Evolutionary conservation across 768 basidiomycete species (phyloP).

Genomic region (Boletus huronensis): DNA sequence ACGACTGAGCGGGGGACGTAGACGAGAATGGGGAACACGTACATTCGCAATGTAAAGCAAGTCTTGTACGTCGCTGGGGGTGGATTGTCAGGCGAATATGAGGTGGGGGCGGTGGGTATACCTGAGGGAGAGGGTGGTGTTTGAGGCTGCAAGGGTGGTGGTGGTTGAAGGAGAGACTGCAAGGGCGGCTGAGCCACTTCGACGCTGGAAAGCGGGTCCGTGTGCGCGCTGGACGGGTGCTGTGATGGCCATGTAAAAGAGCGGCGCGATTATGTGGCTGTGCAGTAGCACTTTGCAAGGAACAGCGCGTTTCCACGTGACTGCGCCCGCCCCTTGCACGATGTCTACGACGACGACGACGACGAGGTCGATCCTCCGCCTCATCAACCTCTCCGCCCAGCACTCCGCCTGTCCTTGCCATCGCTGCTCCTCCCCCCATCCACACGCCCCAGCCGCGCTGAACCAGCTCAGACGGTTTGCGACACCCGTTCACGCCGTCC

Average conservation of each 20-base stretch:
- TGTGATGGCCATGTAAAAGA: constrained; percentile 38
- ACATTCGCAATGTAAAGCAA: constrained; percentile 78
- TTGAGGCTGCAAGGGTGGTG: constrained; percentile 1
- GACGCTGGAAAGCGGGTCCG: constrained; percentile 33
- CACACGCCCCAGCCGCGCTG: constrained; percentile 43
- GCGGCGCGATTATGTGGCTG: constrained; percentile 15
- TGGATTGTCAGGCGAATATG: constrained; percentile 12
- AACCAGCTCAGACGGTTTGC: constrained; percentile 71
- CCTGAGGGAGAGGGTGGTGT: constrained; percentile 23
- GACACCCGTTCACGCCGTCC: constrained; percentile 63
- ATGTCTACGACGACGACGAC: constrained; percentile 47
- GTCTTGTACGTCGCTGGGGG: constrained; percentile 64
- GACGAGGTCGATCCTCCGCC: constrained; percentile 61
- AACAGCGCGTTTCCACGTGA: constrained; percentile 15
- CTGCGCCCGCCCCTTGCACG: background rate
- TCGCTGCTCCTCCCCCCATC: constrained; percentile 44
- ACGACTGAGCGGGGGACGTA: background rate
- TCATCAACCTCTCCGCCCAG: constrained; percentile 67
- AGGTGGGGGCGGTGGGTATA: background rate
- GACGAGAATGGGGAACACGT: constrained; percentile 25
- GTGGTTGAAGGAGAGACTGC: constrained; percentile 22
- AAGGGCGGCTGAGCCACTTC: constrained; percentile 32
- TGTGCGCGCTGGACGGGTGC: constrained; percentile 47
- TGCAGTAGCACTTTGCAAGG: background rate
- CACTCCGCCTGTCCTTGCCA: constrained; percentile 80